phyloP scores from a whole-genome alignment of 331 rosid genomes.

The Prunus yedoensis region DNA sequence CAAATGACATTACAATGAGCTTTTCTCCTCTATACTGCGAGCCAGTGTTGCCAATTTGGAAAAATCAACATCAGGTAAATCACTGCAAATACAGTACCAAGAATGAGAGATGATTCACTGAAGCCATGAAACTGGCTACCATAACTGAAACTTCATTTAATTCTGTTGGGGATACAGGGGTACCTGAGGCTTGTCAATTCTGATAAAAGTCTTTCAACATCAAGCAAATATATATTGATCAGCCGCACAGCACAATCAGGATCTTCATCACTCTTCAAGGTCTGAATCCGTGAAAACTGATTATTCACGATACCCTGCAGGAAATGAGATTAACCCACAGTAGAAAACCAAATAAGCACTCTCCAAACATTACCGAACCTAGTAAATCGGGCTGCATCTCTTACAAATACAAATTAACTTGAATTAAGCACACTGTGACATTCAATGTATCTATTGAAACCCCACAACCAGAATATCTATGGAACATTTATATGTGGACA shows the following conservation, averaged over 20 bases:
- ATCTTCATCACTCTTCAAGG: conserved; percentile 20
- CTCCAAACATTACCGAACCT: background rate
- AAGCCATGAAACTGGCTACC: background rate
- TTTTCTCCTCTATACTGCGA: conserved; percentile 40
- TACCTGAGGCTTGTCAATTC: conserved; percentile 47
- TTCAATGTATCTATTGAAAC: background rate
- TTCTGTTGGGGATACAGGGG: conserved; percentile 4
- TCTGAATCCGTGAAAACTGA: conserved; percentile 37
- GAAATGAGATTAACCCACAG: conserved; percentile 15
- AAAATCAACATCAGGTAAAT: conserved; percentile 29
- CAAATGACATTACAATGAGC: conserved; percentile 42
- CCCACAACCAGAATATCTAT: background rate
- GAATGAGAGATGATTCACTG: conserved; percentile 10
- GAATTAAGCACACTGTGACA: background rate
- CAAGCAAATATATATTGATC: conserved; percentile 40
- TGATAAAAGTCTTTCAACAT: conserved; percentile 39
- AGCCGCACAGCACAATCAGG: conserved; percentile 32
- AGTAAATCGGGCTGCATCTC: conserved; percentile 5
- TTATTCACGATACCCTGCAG: conserved; percentile 48
- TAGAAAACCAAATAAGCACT: conserved; percentile 9
- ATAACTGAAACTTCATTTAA: conserved; percentile 14
- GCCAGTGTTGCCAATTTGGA: conserved; percentile 38
- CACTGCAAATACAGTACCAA: conserved; percentile 30
- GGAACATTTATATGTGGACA: background rate
- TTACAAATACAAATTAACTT: background rate